Base-by-base conservation (phyloP, 495 filamentous ascomycete species). In the Aspergillus saccharolyticus region DNA sequence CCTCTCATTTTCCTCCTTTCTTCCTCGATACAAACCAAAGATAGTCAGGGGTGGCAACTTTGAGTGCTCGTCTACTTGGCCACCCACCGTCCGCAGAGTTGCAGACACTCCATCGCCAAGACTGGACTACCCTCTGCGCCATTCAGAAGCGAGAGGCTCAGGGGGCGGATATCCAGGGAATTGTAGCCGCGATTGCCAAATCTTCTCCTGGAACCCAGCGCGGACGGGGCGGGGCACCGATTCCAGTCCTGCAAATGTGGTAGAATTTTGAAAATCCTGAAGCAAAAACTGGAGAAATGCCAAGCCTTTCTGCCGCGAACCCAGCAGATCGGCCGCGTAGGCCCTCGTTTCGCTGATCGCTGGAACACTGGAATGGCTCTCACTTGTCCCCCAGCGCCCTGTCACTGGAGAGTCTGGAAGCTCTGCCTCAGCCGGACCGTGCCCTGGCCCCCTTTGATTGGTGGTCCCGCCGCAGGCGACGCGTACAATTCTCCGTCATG, bases 301-400 rank as follows among this genome's bases (percentile, higher is more conserved):
- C 64, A 67, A 67, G 64, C 55, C 52, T 44, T 19, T 18, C 58
- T 43, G 49, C 57, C 49, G 43, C 46, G 39, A 15, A 57, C 54
- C 28, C 47, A 52, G 58, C 39, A 47, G 56, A 61, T 63, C 60
- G 64, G 61, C 60, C 64, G 61, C 61, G 64, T 62, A 57, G 55
- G 44, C 19, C 42, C 46, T 48, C 33, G 45, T 54, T 54, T 55
- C 54, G 45, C 44, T 33, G 56, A 54, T 48, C 52, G 3, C 17
- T 56, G 47, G 47, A 24, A 17, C 9, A 16, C 6, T 17, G 6
- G 46, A 4, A 22, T 4, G 4, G 10, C 12, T 39, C 33, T 39
- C 33, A 39, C 33, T 39, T 15, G 33, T 6, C 33, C 33, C 2
- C 10, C 33, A 39, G 33, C 33, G 12, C 33, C 33, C 33, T 39